Base-by-base conservation (phyloP, 2,329 filamentous ascomycete genomes). In the Decorospora gaudefroyi region DNA sequence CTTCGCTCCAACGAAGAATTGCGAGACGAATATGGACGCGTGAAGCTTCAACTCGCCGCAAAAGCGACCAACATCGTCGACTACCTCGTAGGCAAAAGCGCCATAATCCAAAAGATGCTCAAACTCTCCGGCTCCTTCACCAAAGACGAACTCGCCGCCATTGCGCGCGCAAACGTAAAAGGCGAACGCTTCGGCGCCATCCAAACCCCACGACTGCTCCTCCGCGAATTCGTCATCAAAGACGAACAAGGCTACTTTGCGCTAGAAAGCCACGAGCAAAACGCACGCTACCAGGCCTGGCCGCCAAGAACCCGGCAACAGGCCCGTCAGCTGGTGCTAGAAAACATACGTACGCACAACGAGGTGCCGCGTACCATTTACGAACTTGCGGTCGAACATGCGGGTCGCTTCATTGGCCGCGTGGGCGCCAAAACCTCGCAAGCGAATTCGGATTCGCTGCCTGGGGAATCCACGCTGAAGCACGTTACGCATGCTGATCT, bases 211-310 rank as follows among this genome's bases (percentile, higher is more conserved):
- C 51, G 65, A 4, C 35, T 68, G 6, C 9, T 56, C 6, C 37
- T 70, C 1, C 45, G 67, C 6, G 67, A 70, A 32, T 69, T 62
- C 36, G 39, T 46, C 2, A 32, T 49, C 8, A 30, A 18, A 3
- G 67, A 70, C 33, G 50, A 52, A 4, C 36, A 46, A 0, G 39
- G 32, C 3, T 64, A 61, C 36, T 60, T 58, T 33, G 47, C 29
- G 1, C 54, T 69, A 0, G 66, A 69, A 36, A 53, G 56, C 6
- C 49, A 28, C 8, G 45, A 46, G 1, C 56, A 58, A 8, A 63
- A 65, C 4, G 66, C 58, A 1, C 37, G 57, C 4, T 70, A 65
- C 33, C 67, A 70, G 18, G 40, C 22, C 3, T 68, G 51, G 50
- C 17, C 29, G 2, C 63, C 62, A 2, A 42, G 57, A 10, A 66